These are phyloP conservation scores for Nicotiana tomentosiformis DNA, from an alignment of 257 asterid species.

Conservation along the genomic window DNA sequence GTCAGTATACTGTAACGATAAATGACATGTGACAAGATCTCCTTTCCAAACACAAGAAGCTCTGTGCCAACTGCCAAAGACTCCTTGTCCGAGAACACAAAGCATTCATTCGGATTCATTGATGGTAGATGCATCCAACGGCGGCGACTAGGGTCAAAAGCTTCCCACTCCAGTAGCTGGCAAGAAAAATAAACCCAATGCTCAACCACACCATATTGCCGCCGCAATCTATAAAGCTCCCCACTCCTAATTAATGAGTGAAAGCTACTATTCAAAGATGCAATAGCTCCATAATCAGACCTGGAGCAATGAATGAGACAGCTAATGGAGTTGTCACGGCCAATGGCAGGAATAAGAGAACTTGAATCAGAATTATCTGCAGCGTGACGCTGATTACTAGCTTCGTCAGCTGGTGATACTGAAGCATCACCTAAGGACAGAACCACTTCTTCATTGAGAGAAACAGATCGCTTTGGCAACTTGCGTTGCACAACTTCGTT, in stretches of 20 bases:
- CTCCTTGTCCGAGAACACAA: constrained; percentile 74
- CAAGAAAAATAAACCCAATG: constrained; percentile 98
- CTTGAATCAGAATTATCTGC: constrained; percentile 53
- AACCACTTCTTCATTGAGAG: constrained; percentile 15
- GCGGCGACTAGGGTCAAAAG: constrained; percentile 78
- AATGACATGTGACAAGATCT: constrained; percentile 57
- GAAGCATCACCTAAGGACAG: neutral
- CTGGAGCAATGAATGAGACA: constrained; percentile 80
- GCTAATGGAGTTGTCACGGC: constrained; percentile 76
- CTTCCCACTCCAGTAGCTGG: constrained; percentile 91
- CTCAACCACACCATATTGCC: constrained; percentile 55
- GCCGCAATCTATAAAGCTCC: constrained; percentile 64
- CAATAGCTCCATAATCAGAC: constrained; percentile 76
- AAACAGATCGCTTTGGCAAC: constrained; percentile 35
- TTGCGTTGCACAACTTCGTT: constrained; percentile 31
- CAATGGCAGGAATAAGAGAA: constrained; percentile 68
- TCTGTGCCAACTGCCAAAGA: constrained; percentile 97
- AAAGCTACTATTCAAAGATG: constrained; percentile 65
- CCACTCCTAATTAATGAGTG: constrained; percentile 69
- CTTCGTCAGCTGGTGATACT: constrained; percentile 14
- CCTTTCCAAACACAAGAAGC: constrained; percentile 88
- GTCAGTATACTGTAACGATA: constrained; percentile 76
- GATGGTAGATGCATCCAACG: constrained; percentile 91
- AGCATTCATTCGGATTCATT: constrained; percentile 69
- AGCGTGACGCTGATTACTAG: neutral